Evolutionary conservation across 495 filamentous ascomycete species (phyloP), one percentile per base, ranked within the genome.

Genomic region (Penicillium longicatenatum): DNA sequence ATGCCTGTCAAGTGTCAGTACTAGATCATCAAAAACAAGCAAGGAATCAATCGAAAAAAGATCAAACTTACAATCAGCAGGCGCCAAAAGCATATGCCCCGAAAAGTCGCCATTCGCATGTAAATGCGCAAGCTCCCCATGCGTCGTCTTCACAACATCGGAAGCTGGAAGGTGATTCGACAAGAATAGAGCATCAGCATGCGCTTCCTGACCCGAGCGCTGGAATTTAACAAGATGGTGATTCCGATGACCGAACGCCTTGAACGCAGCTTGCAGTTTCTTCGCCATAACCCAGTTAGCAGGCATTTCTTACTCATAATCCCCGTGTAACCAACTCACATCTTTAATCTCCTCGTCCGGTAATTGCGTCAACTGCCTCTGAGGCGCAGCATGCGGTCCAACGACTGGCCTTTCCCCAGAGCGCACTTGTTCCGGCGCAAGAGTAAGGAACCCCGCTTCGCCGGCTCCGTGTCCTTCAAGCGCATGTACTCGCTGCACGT

Each of bases 91-190:
- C 62, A 93, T 65, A 71, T 97, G 92, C 76, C 92, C 74, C 7
- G 84, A 88, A 53, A 85, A 79, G 56, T 97, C 92, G 45, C 63
- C 60, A 1, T 78, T 80, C 1, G 58, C 50, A 69, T 97, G 92
- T 10, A 91, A 78, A 71, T 97, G 93, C 60, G 84, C 85, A 48
- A 96, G 82, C 70, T 97, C 93, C 30, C 89, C 87, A 9, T 60
- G 41, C 57, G 71, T 63, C 8, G 46, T 43, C 50, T 56, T 26
- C 6, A 65, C 63, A 3, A 65, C 24, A 14, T 55, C 60, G 1
- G 59, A 66, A 8, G 55, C 39, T 2, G 61, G 60, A 19, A 72
- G 31, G 21, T 63, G 52, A 47, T 68, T 58, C 2, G 65, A 55
- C 5, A 75, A 50, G 47, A 71, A 73, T 7, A 74, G 52, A 8